Percentiles rank a stretch among this genome's conserved stretches.
These are phyloP conservation scores for Xylaria sp. DNA, from an alignment of 2,329 filamentous ascomycete species.

Conservation along the genomic window DNA sequence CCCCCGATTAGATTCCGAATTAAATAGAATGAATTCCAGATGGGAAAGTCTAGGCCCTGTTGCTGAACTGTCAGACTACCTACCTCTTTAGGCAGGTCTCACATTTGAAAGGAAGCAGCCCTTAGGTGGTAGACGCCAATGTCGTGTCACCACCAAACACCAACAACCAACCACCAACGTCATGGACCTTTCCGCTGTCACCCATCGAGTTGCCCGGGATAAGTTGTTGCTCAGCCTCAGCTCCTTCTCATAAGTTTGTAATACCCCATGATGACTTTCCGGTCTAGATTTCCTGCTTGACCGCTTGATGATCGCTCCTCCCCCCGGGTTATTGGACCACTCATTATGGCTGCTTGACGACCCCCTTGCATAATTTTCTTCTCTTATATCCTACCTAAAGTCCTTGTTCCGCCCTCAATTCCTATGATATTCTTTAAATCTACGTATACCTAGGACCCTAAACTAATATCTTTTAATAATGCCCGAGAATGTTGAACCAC, in stretches of 20 bases:
- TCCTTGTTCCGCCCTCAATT: neutral
- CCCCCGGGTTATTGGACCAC: neutral
- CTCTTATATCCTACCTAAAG: too few species aligned
- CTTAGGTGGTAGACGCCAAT: neutral
- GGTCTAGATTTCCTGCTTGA: neutral
- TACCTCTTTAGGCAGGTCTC: too few species aligned
- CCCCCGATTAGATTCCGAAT: neutral
- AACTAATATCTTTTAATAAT: neutral
- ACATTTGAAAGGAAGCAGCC: too few species aligned
- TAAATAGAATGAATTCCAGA: neutral
- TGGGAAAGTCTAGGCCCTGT: neutral
- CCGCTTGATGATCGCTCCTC: neutral
- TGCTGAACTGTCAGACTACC: neutral
- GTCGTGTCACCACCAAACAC: neutral
- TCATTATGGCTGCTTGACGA: neutral
- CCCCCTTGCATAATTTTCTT: too few species aligned
- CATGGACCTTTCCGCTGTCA: neutral
- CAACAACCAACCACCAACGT: too few species aligned
- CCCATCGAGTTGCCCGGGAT: neutral
- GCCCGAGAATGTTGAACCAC: slow-evolving; percentile 4
- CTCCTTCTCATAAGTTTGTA: neutral
- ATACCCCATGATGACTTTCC: neutral
- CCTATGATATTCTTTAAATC: neutral
- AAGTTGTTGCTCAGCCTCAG: neutral
- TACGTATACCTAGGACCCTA: neutral